Evolutionary conservation across 768 basidiomycete species (phyloP).

Genomic region (Exidia glandulosa): DNA sequence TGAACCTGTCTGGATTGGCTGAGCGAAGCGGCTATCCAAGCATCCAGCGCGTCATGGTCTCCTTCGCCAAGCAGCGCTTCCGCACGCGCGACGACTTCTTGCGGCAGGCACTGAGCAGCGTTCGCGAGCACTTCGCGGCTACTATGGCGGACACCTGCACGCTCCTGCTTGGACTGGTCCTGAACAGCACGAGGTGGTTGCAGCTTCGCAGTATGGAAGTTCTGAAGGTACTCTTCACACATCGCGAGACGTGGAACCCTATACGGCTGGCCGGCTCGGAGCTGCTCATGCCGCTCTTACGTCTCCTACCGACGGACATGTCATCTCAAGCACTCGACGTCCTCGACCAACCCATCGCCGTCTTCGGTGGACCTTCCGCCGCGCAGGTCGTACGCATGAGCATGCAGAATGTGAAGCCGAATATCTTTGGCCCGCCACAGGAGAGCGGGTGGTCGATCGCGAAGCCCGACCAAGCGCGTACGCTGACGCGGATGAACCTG

Average conservation of each 20-base stretch:
- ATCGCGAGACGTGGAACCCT: constrained; percentile 64
- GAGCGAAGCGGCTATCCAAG: constrained; percentile 61
- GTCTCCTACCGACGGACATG: constrained; percentile 79
- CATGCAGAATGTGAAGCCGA: constrained; percentile 41
- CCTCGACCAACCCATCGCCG: constrained; percentile 80
- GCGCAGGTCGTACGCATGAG: constrained; percentile 89
- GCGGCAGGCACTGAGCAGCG: constrained; percentile 72
- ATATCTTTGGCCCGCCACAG: constrained; percentile 69
- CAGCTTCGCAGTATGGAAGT: constrained; percentile 77
- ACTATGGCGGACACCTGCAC: constrained; percentile 77
- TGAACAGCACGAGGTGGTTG: constrained; percentile 76
- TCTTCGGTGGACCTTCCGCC: constrained; percentile 65
- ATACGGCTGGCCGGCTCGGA: constrained; percentile 73
- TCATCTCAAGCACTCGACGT: constrained; percentile 82
- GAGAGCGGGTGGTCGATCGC: constrained; percentile 84
- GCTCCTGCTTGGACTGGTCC: constrained; percentile 72
- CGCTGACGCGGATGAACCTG: constrained; percentile 63
- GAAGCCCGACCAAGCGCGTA: constrained; percentile 47
- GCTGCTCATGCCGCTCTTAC: constrained; percentile 80
- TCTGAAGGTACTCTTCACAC: constrained; percentile 80
- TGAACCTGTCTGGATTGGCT: constrained; percentile 52
- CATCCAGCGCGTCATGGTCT: constrained; percentile 80
- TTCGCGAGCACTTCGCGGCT: constrained; percentile 74
- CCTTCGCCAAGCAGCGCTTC: constrained; percentile 79
- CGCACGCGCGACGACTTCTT: constrained; percentile 89